Evolutionary conservation across 2,329 filamentous ascomycete genomes (phyloP).

Genomic region (Chaetomium globosum): DNA sequence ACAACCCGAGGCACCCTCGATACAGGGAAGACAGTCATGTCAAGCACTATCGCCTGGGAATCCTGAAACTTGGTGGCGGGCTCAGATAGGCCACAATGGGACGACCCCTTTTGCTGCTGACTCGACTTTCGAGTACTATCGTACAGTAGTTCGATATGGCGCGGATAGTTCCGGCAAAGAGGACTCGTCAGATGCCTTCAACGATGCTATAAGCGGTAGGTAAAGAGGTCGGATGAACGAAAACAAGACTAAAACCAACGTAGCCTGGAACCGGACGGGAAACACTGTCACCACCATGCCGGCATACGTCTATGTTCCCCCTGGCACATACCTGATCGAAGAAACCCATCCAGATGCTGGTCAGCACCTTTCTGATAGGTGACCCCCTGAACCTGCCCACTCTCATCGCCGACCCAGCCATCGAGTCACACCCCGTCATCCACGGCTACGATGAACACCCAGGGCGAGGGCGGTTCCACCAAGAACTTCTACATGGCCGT

Average conservation of each 20-base stretch:
- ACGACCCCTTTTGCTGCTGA: slow-evolving; percentile 37
- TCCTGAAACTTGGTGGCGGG: slow-evolving; percentile 38
- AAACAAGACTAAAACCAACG: background rate
- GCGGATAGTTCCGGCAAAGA: slow-evolving; percentile 38
- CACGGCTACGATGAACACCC: slow-evolving; percentile 37
- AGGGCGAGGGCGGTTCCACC: slow-evolving; percentile 38
- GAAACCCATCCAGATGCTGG: slow-evolving; percentile 39
- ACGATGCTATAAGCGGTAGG: slow-evolving; percentile 36
- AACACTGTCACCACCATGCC: slow-evolving; percentile 39
- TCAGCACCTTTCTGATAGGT: slow-evolving; percentile 42
- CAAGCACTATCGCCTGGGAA: slow-evolving; percentile 8
- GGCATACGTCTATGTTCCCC: slow-evolving; percentile 40
- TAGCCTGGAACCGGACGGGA: slow-evolving; percentile 37
- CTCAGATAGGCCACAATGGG: slow-evolving; percentile 37
- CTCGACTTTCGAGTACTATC: slow-evolving; percentile 38
- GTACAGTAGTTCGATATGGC: slow-evolving; percentile 37
- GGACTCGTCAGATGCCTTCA: slow-evolving; percentile 39
- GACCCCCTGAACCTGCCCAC: slow-evolving; percentile 39
- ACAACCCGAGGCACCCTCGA: background rate
- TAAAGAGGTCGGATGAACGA: background rate
- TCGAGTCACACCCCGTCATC: slow-evolving; percentile 32
- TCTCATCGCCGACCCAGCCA: slow-evolving; percentile 36
- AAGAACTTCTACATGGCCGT: slow-evolving; percentile 44
- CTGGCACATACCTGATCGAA: slow-evolving; percentile 41
- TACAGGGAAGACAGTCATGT: slow-evolving; percentile 16